These are phyloP conservation scores for Centella asiatica DNA, from an alignment of 129 eudicot genomes.

Conservation along the genomic window DNA sequence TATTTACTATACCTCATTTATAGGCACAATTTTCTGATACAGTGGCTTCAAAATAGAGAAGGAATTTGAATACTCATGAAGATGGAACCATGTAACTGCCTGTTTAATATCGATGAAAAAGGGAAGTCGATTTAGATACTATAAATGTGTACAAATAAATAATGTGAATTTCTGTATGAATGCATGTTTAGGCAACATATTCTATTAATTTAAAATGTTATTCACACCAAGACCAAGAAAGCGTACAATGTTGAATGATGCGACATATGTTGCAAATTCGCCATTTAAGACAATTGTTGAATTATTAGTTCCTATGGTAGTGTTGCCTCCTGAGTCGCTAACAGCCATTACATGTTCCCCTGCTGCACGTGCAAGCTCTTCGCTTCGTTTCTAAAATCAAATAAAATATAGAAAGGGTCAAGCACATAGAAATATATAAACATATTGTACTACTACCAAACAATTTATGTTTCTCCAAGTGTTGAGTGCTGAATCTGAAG, in stretches of 20 bases:
- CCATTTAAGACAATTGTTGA: conserved; percentile 35
- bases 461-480: no score
- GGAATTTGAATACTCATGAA: conserved; percentile 65
- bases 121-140: conserved; percentile 6
- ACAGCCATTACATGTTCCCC: conserved; percentile 40
- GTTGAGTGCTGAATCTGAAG: no score
- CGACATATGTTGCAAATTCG: conserved; percentile 66
- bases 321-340: conserved; percentile 31
- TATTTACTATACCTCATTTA: conserved; percentile 56
- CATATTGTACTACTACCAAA: neutral
- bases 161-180: no score
- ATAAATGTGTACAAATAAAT: no score
- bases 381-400: conserved; percentile 45
- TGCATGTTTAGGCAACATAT: neutral
- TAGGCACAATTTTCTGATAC: conserved; percentile 79
- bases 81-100: conserved; percentile 73
- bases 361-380: conserved; percentile 61
- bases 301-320: conserved; percentile 16
- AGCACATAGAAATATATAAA: conserved; percentile 11
- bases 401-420: conserved; percentile 2
- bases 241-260: conserved; percentile 67
- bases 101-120: conserved; percentile 25
- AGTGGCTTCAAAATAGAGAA: conserved; percentile 59
- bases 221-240: conserved; percentile 10
- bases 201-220: neutral